A percentile compares a stretch with the other conserved stretches of the same genome.
phyloP scores from a whole-genome alignment of 768 basidiomycete genomes.

The Lentinula raphanica region DNA sequence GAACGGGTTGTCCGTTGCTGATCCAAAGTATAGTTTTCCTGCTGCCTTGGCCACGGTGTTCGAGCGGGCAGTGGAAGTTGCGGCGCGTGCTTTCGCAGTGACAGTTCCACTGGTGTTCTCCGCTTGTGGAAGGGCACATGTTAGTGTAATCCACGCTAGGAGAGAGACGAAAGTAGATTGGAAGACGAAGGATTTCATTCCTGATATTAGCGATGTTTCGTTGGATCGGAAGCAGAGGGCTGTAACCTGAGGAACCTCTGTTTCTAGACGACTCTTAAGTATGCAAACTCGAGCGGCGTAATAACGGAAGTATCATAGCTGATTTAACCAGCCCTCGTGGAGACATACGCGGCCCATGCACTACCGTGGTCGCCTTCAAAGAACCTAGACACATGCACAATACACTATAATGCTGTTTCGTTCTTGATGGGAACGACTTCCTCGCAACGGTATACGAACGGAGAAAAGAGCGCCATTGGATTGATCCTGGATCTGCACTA shows the following conservation, averaged over 20 bases:
- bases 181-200: neutral
- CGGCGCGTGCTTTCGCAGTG: constrained; percentile 5
- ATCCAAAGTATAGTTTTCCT: constrained; percentile 39
- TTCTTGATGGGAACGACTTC: neutral
- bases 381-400: neutral
- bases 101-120: neutral
- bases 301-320: neutral
- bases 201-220: neutral
- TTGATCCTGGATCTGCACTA: neutral
- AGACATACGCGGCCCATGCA: neutral
- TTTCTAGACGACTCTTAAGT: neutral
- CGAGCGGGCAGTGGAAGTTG: constrained; percentile 12
- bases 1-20: constrained; percentile 37
- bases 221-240: neutral
- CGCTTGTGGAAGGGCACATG: neutral
- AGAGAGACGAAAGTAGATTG: neutral
- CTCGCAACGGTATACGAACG: neutral
- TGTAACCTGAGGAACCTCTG: neutral
- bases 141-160: neutral
- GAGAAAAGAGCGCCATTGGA: neutral
- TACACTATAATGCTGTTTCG: neutral
- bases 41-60: constrained; percentile 27
- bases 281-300: neutral
- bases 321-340: neutral
- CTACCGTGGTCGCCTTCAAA: neutral